Conservation (phyloP, 129 eudicot species). For the Helianthus tuberosus region DNA sequence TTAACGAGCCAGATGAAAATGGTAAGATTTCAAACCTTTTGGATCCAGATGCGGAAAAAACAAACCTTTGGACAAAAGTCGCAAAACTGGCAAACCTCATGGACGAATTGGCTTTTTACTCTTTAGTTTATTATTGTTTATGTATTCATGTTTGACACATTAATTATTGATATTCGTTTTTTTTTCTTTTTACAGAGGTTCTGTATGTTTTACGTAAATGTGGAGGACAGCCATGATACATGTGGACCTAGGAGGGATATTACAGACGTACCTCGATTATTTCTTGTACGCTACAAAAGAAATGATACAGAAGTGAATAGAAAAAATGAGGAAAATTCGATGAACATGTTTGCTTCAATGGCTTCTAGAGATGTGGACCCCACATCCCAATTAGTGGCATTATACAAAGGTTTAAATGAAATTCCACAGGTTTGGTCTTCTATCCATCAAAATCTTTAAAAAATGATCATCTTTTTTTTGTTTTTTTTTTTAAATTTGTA, state of each 20-base stretch:
- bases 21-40: too few relatives aligned
- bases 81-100: too few relatives aligned
- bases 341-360: slow-evolving; percentile 43
- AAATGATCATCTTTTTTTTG: not conserved
- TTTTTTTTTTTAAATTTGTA: not conserved
- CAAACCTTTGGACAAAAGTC: too few relatives aligned
- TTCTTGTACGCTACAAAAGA: slow-evolving; percentile 79
- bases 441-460: slow-evolving; percentile 1
- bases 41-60: too few relatives aligned
- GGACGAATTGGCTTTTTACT: too few relatives aligned
- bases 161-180: not conserved
- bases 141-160: not conserved
- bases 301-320: slow-evolving; percentile 43
- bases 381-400: slow-evolving; percentile 84
- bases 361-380: slow-evolving; percentile 66
- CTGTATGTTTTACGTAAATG: slow-evolving; percentile 74
- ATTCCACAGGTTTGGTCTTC: slow-evolving; percentile 60
- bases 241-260: slow-evolving; percentile 87
- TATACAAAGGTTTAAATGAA: slow-evolving; percentile 81
- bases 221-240: slow-evolving; percentile 70
- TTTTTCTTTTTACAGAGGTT: slow-evolving; percentile 50
- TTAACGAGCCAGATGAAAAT: too few relatives aligned
- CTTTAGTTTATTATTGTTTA: too few relatives aligned
- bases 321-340: slow-evolving; percentile 42
- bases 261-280: slow-evolving; percentile 61